These are phyloP conservation scores for Rhododendron vialii DNA, from an alignment of 148 eudicot species.

Conservation along the genomic window DNA sequence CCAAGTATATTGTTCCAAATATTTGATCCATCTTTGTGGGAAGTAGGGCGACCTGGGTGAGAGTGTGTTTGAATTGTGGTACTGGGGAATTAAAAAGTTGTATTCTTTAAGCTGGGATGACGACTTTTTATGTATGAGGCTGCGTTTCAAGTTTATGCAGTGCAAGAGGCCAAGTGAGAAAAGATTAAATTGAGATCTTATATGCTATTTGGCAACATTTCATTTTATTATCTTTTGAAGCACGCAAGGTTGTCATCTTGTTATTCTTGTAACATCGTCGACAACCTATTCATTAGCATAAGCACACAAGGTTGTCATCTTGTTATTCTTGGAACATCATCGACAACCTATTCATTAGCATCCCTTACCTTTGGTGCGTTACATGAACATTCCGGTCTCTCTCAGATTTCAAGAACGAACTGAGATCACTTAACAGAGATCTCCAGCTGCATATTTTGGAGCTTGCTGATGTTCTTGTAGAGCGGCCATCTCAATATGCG, in stretches of 20 bases:
- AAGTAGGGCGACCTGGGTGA: background rate
- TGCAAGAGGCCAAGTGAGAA: background rate
- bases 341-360: background rate
- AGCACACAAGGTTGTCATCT: background rate
- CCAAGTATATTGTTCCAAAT: background rate
- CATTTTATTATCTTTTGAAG: background rate
- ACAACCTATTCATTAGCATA: background rate
- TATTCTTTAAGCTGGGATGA: background rate
- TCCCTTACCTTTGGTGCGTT: background rate
- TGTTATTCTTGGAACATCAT: background rate
- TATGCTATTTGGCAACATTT: background rate
- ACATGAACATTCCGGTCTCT: background rate
- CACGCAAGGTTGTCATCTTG: background rate
- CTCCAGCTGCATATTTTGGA: constrained; percentile 86
- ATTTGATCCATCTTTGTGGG: background rate
- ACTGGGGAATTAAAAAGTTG: background rate
- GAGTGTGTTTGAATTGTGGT: background rate
- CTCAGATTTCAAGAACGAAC: constrained; percentile 80
- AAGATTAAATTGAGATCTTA: background rate
- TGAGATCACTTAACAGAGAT: constrained; percentile 80
- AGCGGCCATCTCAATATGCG: constrained; percentile 92
- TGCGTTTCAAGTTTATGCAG: background rate
- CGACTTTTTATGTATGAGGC: background rate
- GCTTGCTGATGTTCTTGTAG: constrained; percentile 89
- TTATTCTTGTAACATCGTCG: background rate